Percentiles rank a stretch among this genome's conserved stretches.
Conservation (phyloP, 257 asterid species). For the Euphrasia confusa region DNA sequence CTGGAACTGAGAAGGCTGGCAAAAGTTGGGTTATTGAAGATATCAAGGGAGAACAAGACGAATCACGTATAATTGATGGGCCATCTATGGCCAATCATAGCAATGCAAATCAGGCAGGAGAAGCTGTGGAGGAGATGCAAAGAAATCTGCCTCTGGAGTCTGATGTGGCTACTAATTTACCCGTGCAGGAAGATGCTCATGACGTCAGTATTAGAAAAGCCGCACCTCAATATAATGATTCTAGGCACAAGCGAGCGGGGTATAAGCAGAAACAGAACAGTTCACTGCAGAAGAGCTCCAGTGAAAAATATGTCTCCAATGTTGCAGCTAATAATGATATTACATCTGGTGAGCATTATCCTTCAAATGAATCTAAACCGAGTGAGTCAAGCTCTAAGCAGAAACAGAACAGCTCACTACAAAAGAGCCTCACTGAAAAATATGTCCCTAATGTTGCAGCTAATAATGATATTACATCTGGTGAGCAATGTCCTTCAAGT, state of each 20-base stretch:
- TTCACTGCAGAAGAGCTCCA: constrained; percentile 32
- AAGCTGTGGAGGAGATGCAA: constrained; percentile 31
- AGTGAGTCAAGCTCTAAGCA: constrained; percentile 50
- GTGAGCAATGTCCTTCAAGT: constrained; percentile 28
- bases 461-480: constrained; percentile 25
- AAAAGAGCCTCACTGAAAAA: constrained; percentile 39
- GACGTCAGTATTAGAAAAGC: constrained; percentile 30
- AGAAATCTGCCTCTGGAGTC: constrained; percentile 35
- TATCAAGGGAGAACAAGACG: constrained; percentile 34
- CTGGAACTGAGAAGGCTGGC: constrained; percentile 37
- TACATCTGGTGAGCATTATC: constrained; percentile 4
- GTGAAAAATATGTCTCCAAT: constrained; percentile 36
- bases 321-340: background rate
- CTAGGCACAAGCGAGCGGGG: constrained; percentile 44
- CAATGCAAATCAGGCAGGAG: constrained; percentile 29
- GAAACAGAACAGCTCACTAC: constrained; percentile 41
- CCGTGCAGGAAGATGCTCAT: constrained; percentile 33
- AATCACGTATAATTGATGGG: constrained; percentile 29
- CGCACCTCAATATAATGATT: constrained; percentile 40
- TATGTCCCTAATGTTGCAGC: constrained; percentile 30
- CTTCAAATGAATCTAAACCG: constrained; percentile 33
- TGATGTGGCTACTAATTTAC: constrained; percentile 27
- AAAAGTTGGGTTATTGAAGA: constrained; percentile 24
- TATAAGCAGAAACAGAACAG: constrained; percentile 57
- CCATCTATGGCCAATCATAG: constrained; percentile 28